Conservation (phyloP, 2,329 filamentous ascomycete species). For the Acarospora socialis region DNA sequence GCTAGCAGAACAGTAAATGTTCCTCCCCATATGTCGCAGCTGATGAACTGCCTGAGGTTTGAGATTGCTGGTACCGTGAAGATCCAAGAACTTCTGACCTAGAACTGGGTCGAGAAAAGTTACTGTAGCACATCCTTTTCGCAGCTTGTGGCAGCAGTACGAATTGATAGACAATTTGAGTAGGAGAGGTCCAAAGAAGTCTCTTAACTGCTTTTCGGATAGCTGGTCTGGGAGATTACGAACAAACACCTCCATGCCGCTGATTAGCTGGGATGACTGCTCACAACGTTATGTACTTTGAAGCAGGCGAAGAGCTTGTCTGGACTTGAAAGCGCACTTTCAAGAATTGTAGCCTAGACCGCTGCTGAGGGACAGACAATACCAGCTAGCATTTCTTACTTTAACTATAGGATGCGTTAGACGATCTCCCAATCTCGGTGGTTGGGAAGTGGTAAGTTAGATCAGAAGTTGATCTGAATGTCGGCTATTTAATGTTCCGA, state of each 20-base stretch:
- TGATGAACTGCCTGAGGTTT: conserved; percentile 10
- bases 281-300: too few species aligned
- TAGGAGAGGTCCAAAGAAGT: conserved; percentile 27
- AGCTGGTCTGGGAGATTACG: conserved; percentile 27
- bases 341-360: too few species aligned
- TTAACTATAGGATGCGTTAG: too few species aligned
- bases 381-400: too few species aligned
- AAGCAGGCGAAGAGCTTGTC: too few species aligned
- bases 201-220: conserved; percentile 28
- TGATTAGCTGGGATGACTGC: too few species aligned
- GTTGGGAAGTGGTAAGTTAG: too few species aligned
- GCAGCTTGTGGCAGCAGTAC: conserved; percentile 32
- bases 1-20: conserved; percentile 21
- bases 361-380: too few species aligned
- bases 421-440: too few species aligned
- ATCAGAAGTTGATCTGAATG: too few species aligned
- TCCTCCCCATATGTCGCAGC: conserved; percentile 13
- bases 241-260: conserved; percentile 37
- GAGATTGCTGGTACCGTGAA: conserved; percentile 16
- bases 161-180: conserved; percentile 24
- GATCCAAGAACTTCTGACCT: conserved; percentile 29
- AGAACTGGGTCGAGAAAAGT: conserved; percentile 30
- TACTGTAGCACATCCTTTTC: conserved; percentile 29
- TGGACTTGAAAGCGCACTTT: too few species aligned
- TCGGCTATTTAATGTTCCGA: too few species aligned